Percentiles rank a stretch among this genome's conserved stretches.
Evolutionary conservation across 2,329 filamentous ascomycete genomes (phyloP).

Genomic region (Metarhizium robertsii): DNA sequence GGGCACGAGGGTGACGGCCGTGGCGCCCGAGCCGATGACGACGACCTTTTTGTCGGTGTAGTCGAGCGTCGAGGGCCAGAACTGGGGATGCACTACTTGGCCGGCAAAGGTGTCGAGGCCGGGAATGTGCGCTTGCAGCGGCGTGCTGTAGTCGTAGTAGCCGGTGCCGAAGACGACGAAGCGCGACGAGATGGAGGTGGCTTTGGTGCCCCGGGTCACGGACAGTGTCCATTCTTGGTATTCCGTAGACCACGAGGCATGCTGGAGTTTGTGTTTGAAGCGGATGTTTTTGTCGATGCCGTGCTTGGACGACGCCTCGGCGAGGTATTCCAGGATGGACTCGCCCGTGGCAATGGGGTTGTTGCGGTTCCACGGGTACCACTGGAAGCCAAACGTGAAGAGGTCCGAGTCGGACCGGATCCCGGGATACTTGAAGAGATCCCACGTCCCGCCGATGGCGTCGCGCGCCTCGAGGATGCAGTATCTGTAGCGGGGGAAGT

Average conservation of each 20-base stretch:
- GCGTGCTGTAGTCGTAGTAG: slow-evolving; percentile 61
- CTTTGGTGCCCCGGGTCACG: slow-evolving; percentile 24
- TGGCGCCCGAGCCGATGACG: slow-evolving; percentile 59
- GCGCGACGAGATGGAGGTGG: slow-evolving; percentile 29
- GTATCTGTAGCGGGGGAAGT: slow-evolving; percentile 42
- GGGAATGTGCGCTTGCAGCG: slow-evolving; percentile 49
- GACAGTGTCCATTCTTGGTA: slow-evolving; percentile 43
- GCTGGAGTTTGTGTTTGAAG: slow-evolving; percentile 38
- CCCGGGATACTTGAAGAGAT: slow-evolving; percentile 66
- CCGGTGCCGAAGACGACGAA: slow-evolving; percentile 39
- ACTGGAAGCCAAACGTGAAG: slow-evolving; percentile 57
- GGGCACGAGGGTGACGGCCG: slow-evolving; percentile 56
- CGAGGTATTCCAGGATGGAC: slow-evolving; percentile 45
- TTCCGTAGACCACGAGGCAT: slow-evolving; percentile 44
- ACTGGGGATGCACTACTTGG: slow-evolving; percentile 57
- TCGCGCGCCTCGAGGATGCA: slow-evolving; percentile 59
- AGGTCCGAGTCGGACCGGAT: slow-evolving; percentile 56
- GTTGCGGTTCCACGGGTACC: slow-evolving; percentile 55
- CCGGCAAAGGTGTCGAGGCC: slow-evolving; percentile 33
- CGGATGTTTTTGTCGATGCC: slow-evolving; percentile 47
- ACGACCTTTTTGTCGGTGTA: slow-evolving; percentile 55
- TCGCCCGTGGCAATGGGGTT: slow-evolving; percentile 41
- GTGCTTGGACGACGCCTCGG: slow-evolving; percentile 35
- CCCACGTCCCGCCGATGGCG: slow-evolving; percentile 68
- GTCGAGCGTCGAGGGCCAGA: slow-evolving; percentile 60